These are phyloP conservation scores for Coemansia aciculifera DNA, from an alignment of 192 early-diverging fungal species.

Conservation along the genomic window DNA sequence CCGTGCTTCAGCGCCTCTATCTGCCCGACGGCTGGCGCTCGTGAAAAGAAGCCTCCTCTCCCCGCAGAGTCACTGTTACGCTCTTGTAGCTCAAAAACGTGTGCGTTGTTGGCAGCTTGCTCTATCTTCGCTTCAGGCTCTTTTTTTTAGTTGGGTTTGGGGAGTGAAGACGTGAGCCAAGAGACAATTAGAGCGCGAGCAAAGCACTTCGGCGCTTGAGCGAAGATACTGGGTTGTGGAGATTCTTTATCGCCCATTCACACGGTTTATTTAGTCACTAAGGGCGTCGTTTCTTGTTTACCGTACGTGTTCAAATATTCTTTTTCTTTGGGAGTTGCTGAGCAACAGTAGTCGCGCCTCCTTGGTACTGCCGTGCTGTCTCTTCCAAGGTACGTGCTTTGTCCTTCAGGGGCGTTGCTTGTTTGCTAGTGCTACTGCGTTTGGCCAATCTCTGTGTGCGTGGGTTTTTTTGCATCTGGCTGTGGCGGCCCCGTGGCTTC, in stretches of 20 bases:
- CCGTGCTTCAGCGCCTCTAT: neutral
- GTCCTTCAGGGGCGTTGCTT: neutral
- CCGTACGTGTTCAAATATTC: neutral
- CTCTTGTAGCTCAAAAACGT: neutral
- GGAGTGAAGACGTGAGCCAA: neutral
- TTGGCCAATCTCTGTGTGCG: neutral
- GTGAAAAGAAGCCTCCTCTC: neutral
- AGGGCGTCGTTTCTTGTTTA: neutral
- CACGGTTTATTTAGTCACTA: neutral
- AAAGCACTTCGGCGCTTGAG: neutral
- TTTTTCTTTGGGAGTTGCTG: neutral
- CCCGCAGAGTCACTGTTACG: neutral
- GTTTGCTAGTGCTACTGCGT: slow-evolving; percentile 10
- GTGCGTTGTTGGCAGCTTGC: neutral
- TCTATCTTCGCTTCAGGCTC: neutral
- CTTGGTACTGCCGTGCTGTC: neutral
- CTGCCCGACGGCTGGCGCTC: slow-evolving; percentile 5
- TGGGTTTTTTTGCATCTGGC: slow-evolving; percentile 10
- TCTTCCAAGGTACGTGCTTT: neutral
- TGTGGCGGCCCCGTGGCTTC: slow-evolving; percentile 3
- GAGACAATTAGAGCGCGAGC: neutral
- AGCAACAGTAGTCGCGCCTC: neutral
- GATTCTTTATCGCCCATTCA: neutral
- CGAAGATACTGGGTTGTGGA: neutral
- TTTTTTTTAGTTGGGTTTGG: neutral